Percentiles rank a stretch among this genome's conserved stretches.
These are phyloP conservation scores for Prosopis cineraria DNA, from an alignment of 306 rosid species.

Conservation along the genomic window DNA sequence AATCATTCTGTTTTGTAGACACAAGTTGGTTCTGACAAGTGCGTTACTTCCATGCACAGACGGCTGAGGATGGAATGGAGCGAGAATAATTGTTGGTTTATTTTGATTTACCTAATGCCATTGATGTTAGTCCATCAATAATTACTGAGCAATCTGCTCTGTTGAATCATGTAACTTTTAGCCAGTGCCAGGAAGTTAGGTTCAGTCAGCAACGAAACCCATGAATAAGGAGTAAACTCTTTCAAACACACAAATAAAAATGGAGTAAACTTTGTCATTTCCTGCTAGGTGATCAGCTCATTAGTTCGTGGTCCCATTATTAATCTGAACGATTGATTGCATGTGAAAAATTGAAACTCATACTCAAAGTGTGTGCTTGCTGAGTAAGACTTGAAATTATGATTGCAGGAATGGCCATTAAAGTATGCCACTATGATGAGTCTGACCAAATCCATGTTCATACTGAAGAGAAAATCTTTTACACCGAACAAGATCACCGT, in stretches of 20 bases:
- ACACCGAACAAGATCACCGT: slow-evolving; percentile 86
- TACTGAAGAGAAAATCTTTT: slow-evolving; percentile 82
- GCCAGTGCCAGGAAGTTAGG: background rate
- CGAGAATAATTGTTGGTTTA: background rate
- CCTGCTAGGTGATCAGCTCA: background rate
- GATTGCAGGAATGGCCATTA: slow-evolving; percentile 79
- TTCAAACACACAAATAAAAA: background rate
- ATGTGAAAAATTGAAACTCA: background rate
- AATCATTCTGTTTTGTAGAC: background rate
- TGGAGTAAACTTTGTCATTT: background rate
- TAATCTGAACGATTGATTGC: background rate
- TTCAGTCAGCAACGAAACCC: background rate
- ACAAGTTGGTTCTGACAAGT: background rate
- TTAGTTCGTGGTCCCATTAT: background rate
- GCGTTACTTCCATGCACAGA: background rate
- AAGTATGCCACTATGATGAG: slow-evolving; percentile 79
- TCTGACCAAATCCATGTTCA: slow-evolving; percentile 77
- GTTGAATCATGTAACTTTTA: background rate
- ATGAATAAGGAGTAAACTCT: background rate
- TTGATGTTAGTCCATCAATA: background rate
- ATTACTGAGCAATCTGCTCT: background rate
- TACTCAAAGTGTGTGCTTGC: background rate
- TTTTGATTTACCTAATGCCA: background rate
- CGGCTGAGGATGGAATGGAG: background rate
- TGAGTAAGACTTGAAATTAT: slow-evolving; percentile 33